Conservation (phyloP, 768 basidiomycete genomes). For the Podaxis sp. region DNA sequence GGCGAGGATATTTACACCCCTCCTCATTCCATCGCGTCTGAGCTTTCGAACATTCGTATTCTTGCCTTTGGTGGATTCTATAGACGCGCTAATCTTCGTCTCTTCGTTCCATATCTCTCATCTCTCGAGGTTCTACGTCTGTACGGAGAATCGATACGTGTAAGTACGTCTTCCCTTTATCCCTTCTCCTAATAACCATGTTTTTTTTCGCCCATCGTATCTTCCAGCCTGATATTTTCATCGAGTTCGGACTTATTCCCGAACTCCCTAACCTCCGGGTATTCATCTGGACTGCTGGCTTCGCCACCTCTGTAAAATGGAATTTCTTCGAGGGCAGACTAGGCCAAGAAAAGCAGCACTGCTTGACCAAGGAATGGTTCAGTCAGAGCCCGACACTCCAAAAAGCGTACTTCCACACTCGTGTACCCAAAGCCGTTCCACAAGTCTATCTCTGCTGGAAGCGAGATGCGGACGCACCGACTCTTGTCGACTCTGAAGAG, state of each 20-base stretch:
- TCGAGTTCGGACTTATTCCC: not conserved
- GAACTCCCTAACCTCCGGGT: not conserved
- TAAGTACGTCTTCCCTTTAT: not conserved
- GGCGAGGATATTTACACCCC: not conserved
- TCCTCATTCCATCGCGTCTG: not conserved
- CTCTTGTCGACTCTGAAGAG: not conserved
- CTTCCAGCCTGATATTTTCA: not conserved
- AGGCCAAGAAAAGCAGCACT: not conserved
- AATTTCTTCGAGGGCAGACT: not conserved
- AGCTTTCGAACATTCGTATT: not conserved
- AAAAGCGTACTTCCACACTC: not conserved
- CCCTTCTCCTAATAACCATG: not conserved
- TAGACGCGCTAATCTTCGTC: not conserved
- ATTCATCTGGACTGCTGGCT: conserved; percentile 3
- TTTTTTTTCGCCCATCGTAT: not conserved
- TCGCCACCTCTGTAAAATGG: not conserved
- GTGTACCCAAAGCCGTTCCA: not conserved
- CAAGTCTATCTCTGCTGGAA: not conserved
- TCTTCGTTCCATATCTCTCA: not conserved
- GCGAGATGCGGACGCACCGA: not conserved
- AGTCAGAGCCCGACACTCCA: not conserved
- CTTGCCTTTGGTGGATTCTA: not conserved
- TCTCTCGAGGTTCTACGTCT: not conserved
- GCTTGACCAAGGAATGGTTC: not conserved
- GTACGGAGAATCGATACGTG: not conserved